These are phyloP conservation scores for Ascochyta fabae DNA, from an alignment of 2,329 filamentous ascomycete genomes.

Conservation along the genomic window DNA sequence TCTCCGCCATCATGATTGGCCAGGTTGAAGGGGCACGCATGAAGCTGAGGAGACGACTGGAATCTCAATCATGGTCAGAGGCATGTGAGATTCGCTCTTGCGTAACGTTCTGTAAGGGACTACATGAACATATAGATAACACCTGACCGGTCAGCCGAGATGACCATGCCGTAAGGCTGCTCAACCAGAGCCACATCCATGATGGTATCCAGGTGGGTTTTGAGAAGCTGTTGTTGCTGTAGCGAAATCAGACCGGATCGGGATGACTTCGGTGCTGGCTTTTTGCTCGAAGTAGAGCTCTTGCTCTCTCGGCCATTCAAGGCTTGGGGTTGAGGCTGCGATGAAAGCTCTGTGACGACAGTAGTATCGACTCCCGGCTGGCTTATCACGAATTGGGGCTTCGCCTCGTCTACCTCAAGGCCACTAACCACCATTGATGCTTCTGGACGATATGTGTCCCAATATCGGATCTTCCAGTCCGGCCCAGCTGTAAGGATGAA, in stretches of 20 bases:
- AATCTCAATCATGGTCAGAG: too few species aligned
- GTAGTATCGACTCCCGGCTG: constrained; percentile 51
- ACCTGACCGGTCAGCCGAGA: constrained; percentile 87
- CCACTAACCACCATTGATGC: constrained; percentile 83
- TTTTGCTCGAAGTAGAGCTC: constrained; percentile 47
- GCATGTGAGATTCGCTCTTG: background rate
- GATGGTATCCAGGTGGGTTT: constrained; percentile 85
- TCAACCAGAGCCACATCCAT: constrained; percentile 89
- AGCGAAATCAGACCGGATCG: constrained; percentile 89
- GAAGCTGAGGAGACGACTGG: background rate
- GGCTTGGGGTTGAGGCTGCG: constrained; percentile 28
- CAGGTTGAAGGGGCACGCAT: background rate
- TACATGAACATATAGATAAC: constrained; percentile 83
- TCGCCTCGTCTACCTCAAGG: constrained; percentile 70
- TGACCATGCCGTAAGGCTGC: constrained; percentile 87
- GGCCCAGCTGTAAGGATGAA: constrained; percentile 88
- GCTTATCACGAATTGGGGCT: constrained; percentile 67
- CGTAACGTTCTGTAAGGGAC: background rate
- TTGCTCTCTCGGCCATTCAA: constrained; percentile 34
- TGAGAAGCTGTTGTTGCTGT: constrained; percentile 85
- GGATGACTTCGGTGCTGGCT: constrained; percentile 57
- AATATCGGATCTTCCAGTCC: constrained; percentile 91
- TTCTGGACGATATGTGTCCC: constrained; percentile 83
- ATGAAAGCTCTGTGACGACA: constrained; percentile 48
- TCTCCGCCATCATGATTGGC: background rate